These are phyloP conservation scores for Alternaria ventricosa DNA, from an alignment of 2,329 filamentous ascomycete species.

Conservation along the genomic window DNA sequence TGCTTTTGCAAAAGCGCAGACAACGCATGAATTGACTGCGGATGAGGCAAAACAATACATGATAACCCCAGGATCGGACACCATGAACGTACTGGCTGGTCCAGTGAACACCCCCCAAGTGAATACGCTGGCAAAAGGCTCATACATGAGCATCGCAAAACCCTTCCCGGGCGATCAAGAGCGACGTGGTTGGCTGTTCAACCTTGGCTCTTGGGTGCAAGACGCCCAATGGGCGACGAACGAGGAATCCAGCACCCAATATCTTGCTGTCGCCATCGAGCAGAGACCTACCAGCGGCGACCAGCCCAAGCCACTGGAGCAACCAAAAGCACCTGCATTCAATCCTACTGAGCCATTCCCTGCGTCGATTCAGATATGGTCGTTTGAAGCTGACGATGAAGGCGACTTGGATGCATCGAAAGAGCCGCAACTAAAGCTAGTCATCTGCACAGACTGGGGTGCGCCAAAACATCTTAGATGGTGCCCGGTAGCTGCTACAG, in stretches of 20 bases:
- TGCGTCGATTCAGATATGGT: constrained; percentile 65
- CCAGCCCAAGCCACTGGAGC: constrained; percentile 39
- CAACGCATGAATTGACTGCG: constrained; percentile 41
- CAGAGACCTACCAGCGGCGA: constrained; percentile 21
- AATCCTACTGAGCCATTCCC: constrained; percentile 56
- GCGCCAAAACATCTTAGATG: constrained; percentile 62
- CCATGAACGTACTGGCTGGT: constrained; percentile 59
- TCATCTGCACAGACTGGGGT: constrained; percentile 65
- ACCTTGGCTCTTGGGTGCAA: constrained; percentile 61
- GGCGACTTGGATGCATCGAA: constrained; percentile 52
- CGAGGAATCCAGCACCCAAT: constrained; percentile 57
- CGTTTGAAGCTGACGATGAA: constrained; percentile 53
- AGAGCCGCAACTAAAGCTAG: constrained; percentile 56
- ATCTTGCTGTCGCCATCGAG: constrained; percentile 59
- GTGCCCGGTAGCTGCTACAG: constrained; percentile 57
- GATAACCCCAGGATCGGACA: constrained; percentile 34
- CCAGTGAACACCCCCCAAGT: constrained; percentile 53
- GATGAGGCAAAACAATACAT: constrained; percentile 54
- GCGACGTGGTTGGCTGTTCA: constrained; percentile 61
- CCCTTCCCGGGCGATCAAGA: constrained; percentile 34
- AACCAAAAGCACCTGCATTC: constrained; percentile 56
- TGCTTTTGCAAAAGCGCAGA: constrained; percentile 54
- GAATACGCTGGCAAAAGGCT: constrained; percentile 51
- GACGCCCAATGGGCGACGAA: constrained; percentile 56
- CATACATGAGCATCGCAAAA: constrained; percentile 54